phyloP scores from a whole-genome alignment of 2,329 filamentous ascomycete genomes.

The Penicillium aurantiogriseum region DNA sequence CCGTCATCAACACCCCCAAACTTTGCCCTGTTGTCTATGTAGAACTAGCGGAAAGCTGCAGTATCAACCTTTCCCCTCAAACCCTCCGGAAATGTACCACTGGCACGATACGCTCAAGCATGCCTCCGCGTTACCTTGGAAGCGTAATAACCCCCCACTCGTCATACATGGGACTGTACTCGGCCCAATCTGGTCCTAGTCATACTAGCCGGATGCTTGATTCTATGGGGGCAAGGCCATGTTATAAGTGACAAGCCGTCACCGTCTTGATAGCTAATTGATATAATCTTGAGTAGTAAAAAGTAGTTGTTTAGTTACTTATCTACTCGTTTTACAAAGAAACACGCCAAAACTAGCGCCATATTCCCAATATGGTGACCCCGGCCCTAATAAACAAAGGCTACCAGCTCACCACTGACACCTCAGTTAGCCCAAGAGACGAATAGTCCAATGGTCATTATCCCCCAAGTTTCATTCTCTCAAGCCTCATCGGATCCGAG shows the following conservation, averaged over 20 bases:
- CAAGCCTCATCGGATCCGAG: background rate
- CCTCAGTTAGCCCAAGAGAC: background rate
- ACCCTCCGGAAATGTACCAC: conserved; percentile 17
- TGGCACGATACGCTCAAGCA: conserved; percentile 3
- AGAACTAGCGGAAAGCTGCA: background rate
- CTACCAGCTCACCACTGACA: background rate
- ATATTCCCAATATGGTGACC: background rate
- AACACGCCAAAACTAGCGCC: background rate
- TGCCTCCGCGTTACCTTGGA: conserved; percentile 14
- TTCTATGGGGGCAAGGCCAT: background rate
- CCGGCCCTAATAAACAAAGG: conserved; percentile 2
- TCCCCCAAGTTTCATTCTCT: background rate
- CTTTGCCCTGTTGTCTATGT: background rate
- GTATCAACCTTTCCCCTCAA: background rate
- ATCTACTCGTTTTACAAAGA: conserved; percentile 5
- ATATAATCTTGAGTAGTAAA: background rate
- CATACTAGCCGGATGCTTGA: background rate
- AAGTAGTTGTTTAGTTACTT: background rate
- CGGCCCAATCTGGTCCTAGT: background rate
- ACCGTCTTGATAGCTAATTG: background rate
- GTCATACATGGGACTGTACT: conserved; percentile 14
- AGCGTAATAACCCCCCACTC: conserved; percentile 10
- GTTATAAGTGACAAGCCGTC: background rate
- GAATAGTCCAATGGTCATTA: background rate
- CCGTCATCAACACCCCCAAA: too few species aligned